Evolutionary conservation across 2,329 filamentous ascomycete species (phyloP).

Genomic region (Dactylonectria estremocensis): DNA sequence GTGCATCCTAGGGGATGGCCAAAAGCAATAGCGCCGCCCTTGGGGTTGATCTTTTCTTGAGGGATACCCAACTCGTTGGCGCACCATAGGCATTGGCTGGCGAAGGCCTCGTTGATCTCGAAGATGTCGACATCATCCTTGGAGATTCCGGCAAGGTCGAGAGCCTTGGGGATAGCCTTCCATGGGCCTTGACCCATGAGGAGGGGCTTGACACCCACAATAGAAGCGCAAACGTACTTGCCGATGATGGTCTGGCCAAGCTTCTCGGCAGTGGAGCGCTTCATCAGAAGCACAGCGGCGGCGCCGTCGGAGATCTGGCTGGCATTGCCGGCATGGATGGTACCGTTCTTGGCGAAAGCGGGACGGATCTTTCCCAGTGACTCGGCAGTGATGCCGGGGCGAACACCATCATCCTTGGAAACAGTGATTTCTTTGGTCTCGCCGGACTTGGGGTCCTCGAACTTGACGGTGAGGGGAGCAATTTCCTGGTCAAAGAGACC

Average conservation of each 20-base stretch:
- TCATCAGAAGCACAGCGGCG: slow-evolving; percentile 96
- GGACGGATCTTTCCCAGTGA: slow-evolving; percentile 91
- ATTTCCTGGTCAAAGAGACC: slow-evolving; percentile 98
- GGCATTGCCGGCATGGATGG: slow-evolving; percentile 96
- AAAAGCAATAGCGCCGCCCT: slow-evolving; percentile 96
- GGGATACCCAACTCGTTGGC: slow-evolving; percentile 89
- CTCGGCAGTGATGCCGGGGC: slow-evolving; percentile 88
- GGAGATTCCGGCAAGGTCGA: slow-evolving; percentile 87
- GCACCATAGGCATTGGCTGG: slow-evolving; percentile 94
- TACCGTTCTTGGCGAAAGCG: slow-evolving; percentile 91
- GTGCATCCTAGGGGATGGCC: slow-evolving; percentile 96
- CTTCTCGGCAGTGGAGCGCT: slow-evolving; percentile 88
- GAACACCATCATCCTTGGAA: slow-evolving; percentile 87
- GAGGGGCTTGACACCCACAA: slow-evolving; percentile 91
- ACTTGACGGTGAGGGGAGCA: slow-evolving; percentile 86
- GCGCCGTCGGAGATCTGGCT: slow-evolving; percentile 97
- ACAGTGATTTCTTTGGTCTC: slow-evolving; percentile 89
- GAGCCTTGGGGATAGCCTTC: slow-evolving; percentile 94
- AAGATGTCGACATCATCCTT: slow-evolving; percentile 96
- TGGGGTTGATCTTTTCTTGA: slow-evolving; percentile 92
- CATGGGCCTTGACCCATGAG: slow-evolving; percentile 97
- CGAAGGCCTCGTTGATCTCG: slow-evolving; percentile 99
- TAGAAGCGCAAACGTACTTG: slow-evolving; percentile 89
- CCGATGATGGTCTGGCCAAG: slow-evolving; percentile 92
- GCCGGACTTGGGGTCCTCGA: slow-evolving; percentile 90